Base-by-base conservation (phyloP, 345 rosid species). In the Cardamine chenopodiifolia region DNA sequence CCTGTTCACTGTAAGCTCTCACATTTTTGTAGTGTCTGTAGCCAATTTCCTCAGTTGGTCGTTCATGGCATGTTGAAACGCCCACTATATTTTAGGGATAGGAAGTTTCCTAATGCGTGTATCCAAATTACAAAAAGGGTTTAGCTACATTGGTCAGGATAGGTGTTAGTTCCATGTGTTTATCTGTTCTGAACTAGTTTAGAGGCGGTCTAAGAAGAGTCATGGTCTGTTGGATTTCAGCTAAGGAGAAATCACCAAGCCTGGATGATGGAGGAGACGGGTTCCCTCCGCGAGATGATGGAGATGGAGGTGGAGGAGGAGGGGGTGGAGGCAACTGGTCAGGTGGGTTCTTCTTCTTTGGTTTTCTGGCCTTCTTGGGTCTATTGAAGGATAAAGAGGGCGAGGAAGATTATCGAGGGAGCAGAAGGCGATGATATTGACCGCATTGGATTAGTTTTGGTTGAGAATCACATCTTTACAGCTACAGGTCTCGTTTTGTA, bases 261-360 rank as follows among this genome's bases (percentile, higher is more conserved):
- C 81, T 91, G 1, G 97, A 91, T 47, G 96, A 88, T 74, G 97
- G 96, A 42, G 82, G 89, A 37, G 97, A 89, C 7, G 80, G 91
- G 26, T 96, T 95, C 7, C 97, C 97, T 17, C 82, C 87, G 1
- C 90, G 85, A 70, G 89, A 87, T 35, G 96, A 81, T 18, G 95
- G 84, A 2, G 95, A 93, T 0, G 98, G 97, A 0, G 98, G 97
- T 0, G 98, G 96, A 0, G 96, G 97, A 0, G 97, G 98, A 13
- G 97, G 98, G 0, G 97, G 96, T 1, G 98, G 98, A 14, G 97
- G 95, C 32, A 87, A 86, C 82, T 90, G 83, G 84, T 94, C 97
- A 0, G 98, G 98, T 1, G 98, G 97, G 23, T 94, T 91, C 80
- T 89, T 89, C 85, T 83, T 94, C 61, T 91, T 92, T 14, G 97